A percentile compares a stretch with the other conserved stretches of the same genome.
Conservation (phyloP, 2,329 filamentous ascomycete genomes). For the Chaetothyriales sp. region DNA sequence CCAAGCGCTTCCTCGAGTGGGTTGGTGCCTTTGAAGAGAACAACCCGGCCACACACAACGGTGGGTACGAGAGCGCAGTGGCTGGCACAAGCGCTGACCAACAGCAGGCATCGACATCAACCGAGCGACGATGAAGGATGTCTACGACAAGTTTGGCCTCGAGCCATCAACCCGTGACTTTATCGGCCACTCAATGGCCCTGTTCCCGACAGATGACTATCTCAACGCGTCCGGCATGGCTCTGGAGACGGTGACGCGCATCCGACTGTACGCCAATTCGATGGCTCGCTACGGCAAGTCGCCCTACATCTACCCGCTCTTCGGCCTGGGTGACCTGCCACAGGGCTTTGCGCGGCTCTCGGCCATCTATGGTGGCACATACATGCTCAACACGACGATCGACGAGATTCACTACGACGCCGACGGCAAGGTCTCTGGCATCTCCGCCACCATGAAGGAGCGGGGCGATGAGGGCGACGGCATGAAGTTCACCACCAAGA, state of each 20-base stretch:
- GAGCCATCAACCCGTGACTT: constrained; percentile 85
- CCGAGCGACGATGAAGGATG: constrained; percentile 83
- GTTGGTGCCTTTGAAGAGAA: constrained; percentile 71
- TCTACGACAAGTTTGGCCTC: constrained; percentile 94
- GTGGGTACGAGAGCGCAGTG: constrained; percentile 37
- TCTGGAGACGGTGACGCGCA: constrained; percentile 75
- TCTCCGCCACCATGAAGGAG: constrained; percentile 93
- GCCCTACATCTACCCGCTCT: constrained; percentile 97
- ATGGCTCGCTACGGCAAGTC: constrained; percentile 97
- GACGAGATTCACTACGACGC: constrained; percentile 73
- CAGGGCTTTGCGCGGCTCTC: constrained; percentile 95
- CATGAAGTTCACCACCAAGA: constrained; percentile 93
- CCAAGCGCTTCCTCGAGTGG: constrained; percentile 95
- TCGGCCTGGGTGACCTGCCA: constrained; percentile 89
- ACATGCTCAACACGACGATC: constrained; percentile 95
- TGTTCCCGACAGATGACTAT: constrained; percentile 84
- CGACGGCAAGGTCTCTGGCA: constrained; percentile 71
- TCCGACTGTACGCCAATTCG: constrained; percentile 91
- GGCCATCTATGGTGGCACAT: constrained; percentile 96
- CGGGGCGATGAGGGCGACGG: constrained; percentile 55
- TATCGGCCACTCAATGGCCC: constrained; percentile 94
- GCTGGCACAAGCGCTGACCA: neutral
- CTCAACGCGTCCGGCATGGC: constrained; percentile 57
- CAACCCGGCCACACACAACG: constrained; percentile 76
- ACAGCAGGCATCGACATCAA: constrained; percentile 55